Evolutionary conservation across 2,329 filamentous ascomycete species (phyloP), one percentile per base, ranked within the genome.

Genomic region (Xylaria sp.): DNA sequence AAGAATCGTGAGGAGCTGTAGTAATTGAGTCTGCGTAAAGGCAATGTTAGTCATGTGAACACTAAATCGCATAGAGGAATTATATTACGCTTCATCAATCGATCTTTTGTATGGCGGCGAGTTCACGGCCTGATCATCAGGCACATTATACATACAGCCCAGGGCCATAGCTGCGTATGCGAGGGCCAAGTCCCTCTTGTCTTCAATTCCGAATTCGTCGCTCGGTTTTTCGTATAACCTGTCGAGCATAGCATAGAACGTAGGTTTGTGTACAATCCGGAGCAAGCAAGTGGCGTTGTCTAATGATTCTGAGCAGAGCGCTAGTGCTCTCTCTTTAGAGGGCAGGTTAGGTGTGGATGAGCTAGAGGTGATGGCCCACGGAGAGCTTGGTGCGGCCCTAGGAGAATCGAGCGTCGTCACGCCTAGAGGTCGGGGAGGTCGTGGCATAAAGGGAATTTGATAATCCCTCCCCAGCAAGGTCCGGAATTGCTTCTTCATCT

Each of bases 401-500:
- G 93, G 91, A 32, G 92, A 92, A 70, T 94, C 92, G 57, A 94
- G 85, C 70, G 89, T 86, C 71, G 80, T 82, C 73, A 86, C 82
- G 79, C 83, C 86, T 52, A 79, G 82, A 25, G 84, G 81, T 60
- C 83, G 82, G 37, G 86, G 84, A 15, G 84, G 78, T 70, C 84
- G 80, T 62, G 87, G 84, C 70, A 91, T 81, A 77, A 91, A 89
- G 20, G 89, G 85, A 70, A 88, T 81, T 75, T 88, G 84, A 71
- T 87, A 85, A 56, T 89, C 87, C 50, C 88, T 87, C 23, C 91
- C 91, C 57, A 96, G 86, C 72, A 96, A 85, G 70, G 91, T 89
- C 54, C 93, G 91, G 73, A 98, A 93, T 77, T 97, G 92, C 76
- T 97, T 92, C 76, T 94, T 91, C 87, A 99, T 91, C 64, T 93